phyloP scores from a whole-genome alignment of 2,329 filamentous ascomycete genomes.

The Epichloe scottii region DNA sequence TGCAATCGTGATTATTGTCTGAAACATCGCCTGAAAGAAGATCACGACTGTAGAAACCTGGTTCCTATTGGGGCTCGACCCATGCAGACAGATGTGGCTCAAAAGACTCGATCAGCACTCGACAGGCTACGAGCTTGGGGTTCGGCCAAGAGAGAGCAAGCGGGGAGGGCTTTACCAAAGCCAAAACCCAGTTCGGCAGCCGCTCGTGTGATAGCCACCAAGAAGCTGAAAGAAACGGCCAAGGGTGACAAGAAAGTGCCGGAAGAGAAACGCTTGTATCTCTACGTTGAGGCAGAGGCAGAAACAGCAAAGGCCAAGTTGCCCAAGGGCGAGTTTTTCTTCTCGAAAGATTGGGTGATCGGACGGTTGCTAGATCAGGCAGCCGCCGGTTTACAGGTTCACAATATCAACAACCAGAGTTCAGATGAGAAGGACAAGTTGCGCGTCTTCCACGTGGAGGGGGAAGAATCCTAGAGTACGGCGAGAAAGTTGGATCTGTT shows the following conservation, averaged over 20 bases:
- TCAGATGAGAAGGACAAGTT: conserved; percentile 67
- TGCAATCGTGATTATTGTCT: conserved; percentile 69
- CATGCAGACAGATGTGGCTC: conserved; percentile 33
- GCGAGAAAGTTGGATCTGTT: conserved; percentile 65
- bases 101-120: conserved; percentile 62
- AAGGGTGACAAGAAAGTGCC: conserved; percentile 81
- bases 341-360: conserved; percentile 76
- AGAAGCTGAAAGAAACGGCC: conserved; percentile 70
- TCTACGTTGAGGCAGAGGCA: conserved; percentile 82
- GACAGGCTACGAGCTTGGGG: conserved; percentile 72
- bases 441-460: conserved; percentile 86
- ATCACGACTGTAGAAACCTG: conserved; percentile 75
- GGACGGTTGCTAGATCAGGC: conserved; percentile 71
- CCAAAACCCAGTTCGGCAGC: conserved; percentile 51
- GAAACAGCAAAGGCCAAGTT: conserved; percentile 75
- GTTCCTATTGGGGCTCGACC: conserved; percentile 40
- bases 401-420: conserved; percentile 73
- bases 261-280: conserved; percentile 73
- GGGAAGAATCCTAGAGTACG: conserved; percentile 78
- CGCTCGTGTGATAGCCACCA: conserved; percentile 55
- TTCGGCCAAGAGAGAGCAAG: conserved; percentile 54
- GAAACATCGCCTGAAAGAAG: conserved; percentile 62
- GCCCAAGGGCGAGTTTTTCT: conserved; percentile 71
- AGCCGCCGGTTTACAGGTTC: conserved; percentile 62
- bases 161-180: conserved; percentile 46